Base-by-base conservation (phyloP, 108 stramenopile species). In the Pelagomonas calceolata region DNA sequence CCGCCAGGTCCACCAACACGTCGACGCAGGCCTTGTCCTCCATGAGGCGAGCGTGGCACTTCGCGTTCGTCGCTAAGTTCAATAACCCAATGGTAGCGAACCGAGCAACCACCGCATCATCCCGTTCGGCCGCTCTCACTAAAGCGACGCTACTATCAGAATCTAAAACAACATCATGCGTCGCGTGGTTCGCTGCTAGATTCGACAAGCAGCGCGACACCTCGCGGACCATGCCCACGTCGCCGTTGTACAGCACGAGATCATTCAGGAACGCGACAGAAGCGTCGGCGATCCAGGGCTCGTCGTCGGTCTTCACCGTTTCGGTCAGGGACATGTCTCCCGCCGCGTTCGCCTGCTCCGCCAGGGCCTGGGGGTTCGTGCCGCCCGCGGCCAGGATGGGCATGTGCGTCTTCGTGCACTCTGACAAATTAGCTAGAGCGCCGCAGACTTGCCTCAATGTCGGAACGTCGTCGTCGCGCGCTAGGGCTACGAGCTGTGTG, bases 401-500 rank as follows among this genome's bases (percentile, higher is more conserved):
- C 34, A 60, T 76, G 60, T 85, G 85, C 65, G 83, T 82, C 64
- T 34, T 65, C 34, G 78, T 70, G 68, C 81, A 82, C 73, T 92
- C 91, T 64, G 80, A 82, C 30, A 92, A 78, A 74, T 89, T 90
- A 0, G 88, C 90, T 0, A 92, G 66, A 10, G 82, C 79, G 34
- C 85, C 87, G 60, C 83, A 79, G n/a, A 85, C 78, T 68, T 80
- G 76, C 17, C 83, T 66, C 37, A 36, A 60, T 30, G 73, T 66
- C 18, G 46, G 18, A 0, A 68, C 64, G 65, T 87, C 82, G 21
- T 36, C 73, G 73, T 75, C 67, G 37, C 68, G 70, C 39, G 78
- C 70, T 31, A 87, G 79, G 16, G 60, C 51, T 9, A 85, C 81
- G 33, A 87, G 72, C 7, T 81, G 75, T 15, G 46, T 51, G 31